These are phyloP conservation scores for Flueggea neowawraea DNA, from an alignment of 441 rosid species.

Conservation along the genomic window DNA sequence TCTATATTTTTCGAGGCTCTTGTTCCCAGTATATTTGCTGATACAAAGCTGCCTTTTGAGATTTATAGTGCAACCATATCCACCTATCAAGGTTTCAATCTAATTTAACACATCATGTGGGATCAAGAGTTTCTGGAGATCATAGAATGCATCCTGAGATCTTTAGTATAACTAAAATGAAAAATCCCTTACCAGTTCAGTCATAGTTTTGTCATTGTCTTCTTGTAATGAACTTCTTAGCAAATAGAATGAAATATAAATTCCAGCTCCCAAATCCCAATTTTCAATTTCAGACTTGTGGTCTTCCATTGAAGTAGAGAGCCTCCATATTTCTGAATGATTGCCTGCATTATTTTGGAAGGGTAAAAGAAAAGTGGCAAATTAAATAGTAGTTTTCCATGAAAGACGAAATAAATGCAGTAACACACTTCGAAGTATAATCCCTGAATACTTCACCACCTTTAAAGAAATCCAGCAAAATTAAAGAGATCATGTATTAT, in stretches of 20 bases:
- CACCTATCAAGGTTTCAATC: no score
- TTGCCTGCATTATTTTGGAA: constrained; percentile 47
- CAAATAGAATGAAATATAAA: constrained; percentile 68
- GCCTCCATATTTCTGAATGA: constrained; percentile 77
- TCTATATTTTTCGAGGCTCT: no score
- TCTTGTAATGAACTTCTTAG: constrained; percentile 63
- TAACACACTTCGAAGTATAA: no score
- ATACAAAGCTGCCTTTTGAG: no score
- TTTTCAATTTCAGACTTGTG: constrained; percentile 92
- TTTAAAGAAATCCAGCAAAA: no score
- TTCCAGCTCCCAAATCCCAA: constrained; percentile 98
- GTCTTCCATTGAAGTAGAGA: constrained; percentile 78
- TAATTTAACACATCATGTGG: no score
- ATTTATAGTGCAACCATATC: no score
- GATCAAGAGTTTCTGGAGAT: no score
- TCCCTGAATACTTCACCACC: no score
- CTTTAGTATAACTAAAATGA: no score
- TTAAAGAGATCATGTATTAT: neutral
- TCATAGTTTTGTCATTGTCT: constrained; percentile 35
- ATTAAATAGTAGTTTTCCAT: neutral
- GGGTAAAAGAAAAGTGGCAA: constrained; percentile 11
- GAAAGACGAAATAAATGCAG: constrained; percentile 2
- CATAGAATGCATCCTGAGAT: no score
- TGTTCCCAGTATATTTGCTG: no score
- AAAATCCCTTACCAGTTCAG: constrained; percentile 55